Evolutionary conservation across 2,329 filamentous ascomycete genomes (phyloP), one percentile per base, ranked within the genome.

Genomic region (Talaromyces rugulosus): DNA sequence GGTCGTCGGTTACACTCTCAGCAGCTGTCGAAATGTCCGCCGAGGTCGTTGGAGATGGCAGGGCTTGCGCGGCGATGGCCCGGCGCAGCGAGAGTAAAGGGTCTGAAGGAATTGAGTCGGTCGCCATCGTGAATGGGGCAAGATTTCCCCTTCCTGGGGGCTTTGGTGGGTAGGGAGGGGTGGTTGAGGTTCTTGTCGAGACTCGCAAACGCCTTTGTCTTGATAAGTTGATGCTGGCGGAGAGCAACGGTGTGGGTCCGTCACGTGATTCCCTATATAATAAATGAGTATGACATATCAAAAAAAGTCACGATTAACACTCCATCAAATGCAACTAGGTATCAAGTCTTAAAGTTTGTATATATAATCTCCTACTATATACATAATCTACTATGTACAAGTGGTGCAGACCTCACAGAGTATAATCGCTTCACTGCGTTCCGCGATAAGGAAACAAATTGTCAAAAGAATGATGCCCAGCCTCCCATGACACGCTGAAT

Each of bases 31-130:
- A 81, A 61, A 75, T 72, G 69, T 92, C 87, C 67, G 86, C 78
- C 60, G 87, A 89, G 61, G 87, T 89, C 62, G 89, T 91, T 51
- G 93, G 90, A 60, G 91, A 83, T 62, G 93, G 89, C 57, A 87
- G 78, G 69, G 83, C 85, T 69, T 83, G 83, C 62, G 87, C 84
- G 60, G 89, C 87, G 77, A 98, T 95, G 66, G 90, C 88, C 73
- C 90, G 87, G 72, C 93, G 91, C 68, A 98, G 84, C 66, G 95
- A 87, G 66, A 92, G 83, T 67, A 98, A 87, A 57, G 93, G 87
- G 73, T 98, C 92, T 66, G 86, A 83, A 65, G 74, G 73, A 59
- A 72, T 67, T 30, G 75, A 72, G 68, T 87, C 85, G 69, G 79
- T 76, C 59, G 83, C 74, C 67, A 87, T 82, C 89, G 60, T 16